phyloP scores from a whole-genome alignment of 2,329 filamentous ascomycete genomes.

The Sclerotiophoma versabilis region DNA sequence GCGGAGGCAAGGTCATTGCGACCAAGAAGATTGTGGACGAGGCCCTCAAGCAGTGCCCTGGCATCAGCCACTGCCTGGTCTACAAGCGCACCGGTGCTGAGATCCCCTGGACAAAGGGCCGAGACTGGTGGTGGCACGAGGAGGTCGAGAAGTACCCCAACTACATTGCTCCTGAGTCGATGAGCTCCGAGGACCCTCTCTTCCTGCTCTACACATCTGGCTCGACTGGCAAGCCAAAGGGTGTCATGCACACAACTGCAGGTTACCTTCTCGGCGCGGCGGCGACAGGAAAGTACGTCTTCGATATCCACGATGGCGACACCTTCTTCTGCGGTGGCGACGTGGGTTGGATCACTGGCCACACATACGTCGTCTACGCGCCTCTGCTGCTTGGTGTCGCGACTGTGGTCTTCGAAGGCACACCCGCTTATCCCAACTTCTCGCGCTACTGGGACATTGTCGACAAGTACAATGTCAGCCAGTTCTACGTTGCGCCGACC shows the following conservation, averaged over 20 bases:
- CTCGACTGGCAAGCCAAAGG: conserved; percentile 98
- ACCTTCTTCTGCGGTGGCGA: conserved; percentile 98
- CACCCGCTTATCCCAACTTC: conserved; percentile 96
- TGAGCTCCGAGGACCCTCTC: conserved; percentile 93
- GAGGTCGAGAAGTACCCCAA: conserved; percentile 95
- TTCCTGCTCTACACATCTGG: conserved; percentile 98
- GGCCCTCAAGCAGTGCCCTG: conserved; percentile 92
- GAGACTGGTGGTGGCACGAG: conserved; percentile 98
- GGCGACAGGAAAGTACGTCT: conserved; percentile 95
- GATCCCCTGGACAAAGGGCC: conserved; percentile 85
- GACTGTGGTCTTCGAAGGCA: conserved; percentile 97
- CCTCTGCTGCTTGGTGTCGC: conserved; percentile 90
- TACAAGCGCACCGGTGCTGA: conserved; percentile 95
- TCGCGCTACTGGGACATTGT: conserved; percentile 99
- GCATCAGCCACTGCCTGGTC: conserved; percentile 84
- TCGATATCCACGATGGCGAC: conserved; percentile 94
- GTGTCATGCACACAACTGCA: conserved; percentile 95
- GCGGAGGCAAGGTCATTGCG: conserved; percentile 94
- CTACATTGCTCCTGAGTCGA: conserved; percentile 86
- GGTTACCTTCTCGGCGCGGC: conserved; percentile 96
- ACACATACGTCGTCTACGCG: conserved; percentile 98
- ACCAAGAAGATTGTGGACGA: conserved; percentile 99
- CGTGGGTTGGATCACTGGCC: conserved; percentile 98
- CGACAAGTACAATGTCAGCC: conserved; percentile 91
- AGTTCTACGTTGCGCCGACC: conserved; percentile 98